A percentile compares a stretch with the other conserved stretches of the same genome.
phyloP scores from a whole-genome alignment of 2,329 filamentous ascomycete genomes.

The Catunica adiposa region DNA sequence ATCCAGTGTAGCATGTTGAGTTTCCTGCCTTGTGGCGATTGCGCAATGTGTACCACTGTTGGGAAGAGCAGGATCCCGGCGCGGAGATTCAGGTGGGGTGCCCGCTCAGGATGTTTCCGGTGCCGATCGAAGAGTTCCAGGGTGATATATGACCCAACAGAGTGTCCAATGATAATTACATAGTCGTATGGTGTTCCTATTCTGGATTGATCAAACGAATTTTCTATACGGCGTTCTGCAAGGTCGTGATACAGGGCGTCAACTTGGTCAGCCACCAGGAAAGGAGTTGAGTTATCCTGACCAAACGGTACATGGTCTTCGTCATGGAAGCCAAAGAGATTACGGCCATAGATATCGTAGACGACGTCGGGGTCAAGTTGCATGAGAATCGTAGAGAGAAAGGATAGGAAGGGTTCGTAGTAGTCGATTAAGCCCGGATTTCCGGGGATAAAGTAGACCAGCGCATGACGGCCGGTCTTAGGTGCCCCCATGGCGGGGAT shows the following conservation, averaged over 20 bases:
- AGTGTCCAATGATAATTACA: slow-evolving; percentile 56
- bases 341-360: slow-evolving; percentile 41
- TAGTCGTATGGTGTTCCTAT: slow-evolving; percentile 31
- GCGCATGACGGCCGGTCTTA: slow-evolving; percentile 21
- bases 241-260: slow-evolving; percentile 26
- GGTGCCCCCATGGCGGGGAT: slow-evolving; percentile 19
- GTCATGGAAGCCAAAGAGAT: slow-evolving; percentile 42
- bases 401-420: slow-evolving; percentile 50
- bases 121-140: slow-evolving; percentile 50
- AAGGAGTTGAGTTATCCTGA: slow-evolving; percentile 26
- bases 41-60: slow-evolving; percentile 54
- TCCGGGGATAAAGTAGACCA: slow-evolving; percentile 59
- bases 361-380: slow-evolving; percentile 23
- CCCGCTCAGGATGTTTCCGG: slow-evolving; percentile 22
- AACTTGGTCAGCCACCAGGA: slow-evolving; percentile 38
- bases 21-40: slow-evolving; percentile 41
- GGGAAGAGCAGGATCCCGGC: slow-evolving; percentile 54
- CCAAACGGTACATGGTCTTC: slow-evolving; percentile 32
- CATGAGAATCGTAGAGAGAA: slow-evolving; percentile 38
- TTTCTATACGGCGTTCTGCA: slow-evolving; percentile 20
- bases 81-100: slow-evolving; percentile 26
- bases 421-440: slow-evolving; percentile 64
- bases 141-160: slow-evolving; percentile 55
- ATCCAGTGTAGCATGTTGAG: slow-evolving; percentile 23
- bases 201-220: slow-evolving; percentile 17